These are phyloP conservation scores for Rhodotorula sp. DNA, from an alignment of 1,284 basidiomycete genomes.

Conservation along the genomic window DNA sequence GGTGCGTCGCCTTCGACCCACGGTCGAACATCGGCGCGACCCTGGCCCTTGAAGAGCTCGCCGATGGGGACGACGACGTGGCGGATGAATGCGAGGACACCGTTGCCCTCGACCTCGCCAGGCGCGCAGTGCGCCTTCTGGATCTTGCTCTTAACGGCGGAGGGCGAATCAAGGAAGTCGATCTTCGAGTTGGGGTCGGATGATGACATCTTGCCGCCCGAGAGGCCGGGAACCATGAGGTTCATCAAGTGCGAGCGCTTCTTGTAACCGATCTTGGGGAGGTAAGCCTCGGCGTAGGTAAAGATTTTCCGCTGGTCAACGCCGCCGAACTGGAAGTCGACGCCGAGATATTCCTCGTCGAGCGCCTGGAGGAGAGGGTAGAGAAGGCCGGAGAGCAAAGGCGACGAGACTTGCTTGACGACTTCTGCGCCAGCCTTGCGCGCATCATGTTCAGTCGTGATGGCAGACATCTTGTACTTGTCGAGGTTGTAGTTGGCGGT, in stretches of 20 bases:
- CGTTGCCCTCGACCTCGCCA: conserved; percentile 86
- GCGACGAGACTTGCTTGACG: conserved; percentile 94
- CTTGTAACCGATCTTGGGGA: conserved; percentile 86
- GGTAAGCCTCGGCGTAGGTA: conserved; percentile 92
- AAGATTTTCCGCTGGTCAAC: conserved; percentile 99
- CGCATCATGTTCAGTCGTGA: conserved; percentile 91
- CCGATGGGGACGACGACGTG: conserved; percentile 88
- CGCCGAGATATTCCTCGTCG: conserved; percentile 93
- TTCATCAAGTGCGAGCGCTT: conserved; percentile 99
- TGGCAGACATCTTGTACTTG: conserved; percentile 84
- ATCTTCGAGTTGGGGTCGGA: conserved; percentile 97
- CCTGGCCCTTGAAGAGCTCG: conserved; percentile 56
- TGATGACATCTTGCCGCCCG: conserved; percentile 97
- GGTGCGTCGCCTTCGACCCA: conserved; percentile 47
- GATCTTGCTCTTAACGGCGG: conserved; percentile 82
- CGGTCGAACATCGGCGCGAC: conserved; percentile 41
- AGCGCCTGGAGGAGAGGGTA: conserved; percentile 96
- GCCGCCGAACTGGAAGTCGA: conserved; percentile 98
- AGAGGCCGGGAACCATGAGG: conserved; percentile 92
- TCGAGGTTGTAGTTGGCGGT: conserved; percentile 90
- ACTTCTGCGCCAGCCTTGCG: conserved; percentile 99
- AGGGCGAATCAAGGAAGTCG: conserved; percentile 89
- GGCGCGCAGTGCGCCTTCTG: conserved; percentile 91
- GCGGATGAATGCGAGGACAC: conserved; percentile 82
- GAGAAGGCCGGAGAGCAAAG: conserved; percentile 82